Conservation (phyloP, 2,329 filamentous ascomycete genomes). For the Sclerotinia sclerotiorum region DNA sequence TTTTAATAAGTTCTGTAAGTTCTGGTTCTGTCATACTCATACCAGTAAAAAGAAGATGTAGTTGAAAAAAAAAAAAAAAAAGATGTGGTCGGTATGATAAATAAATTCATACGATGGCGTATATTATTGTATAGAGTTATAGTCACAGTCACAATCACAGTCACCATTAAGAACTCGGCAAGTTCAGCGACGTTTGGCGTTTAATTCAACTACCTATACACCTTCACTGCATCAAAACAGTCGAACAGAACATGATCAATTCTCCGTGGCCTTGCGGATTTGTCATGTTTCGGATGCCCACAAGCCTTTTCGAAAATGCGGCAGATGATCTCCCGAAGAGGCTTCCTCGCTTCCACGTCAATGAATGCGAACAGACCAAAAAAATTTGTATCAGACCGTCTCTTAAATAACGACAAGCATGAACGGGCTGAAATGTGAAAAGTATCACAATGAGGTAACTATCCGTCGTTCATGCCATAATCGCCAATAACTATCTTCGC, state of each 20-base stretch:
- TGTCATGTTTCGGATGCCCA: conserved; percentile 24
- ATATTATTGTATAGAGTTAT: neutral
- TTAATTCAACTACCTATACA: neutral
- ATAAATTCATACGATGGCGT: conserved; percentile 16
- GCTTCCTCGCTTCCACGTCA: conserved; percentile 20
- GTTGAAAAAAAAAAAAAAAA: too few relatives aligned
- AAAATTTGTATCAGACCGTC: neutral
- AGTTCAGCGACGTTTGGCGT: conserved; percentile 9
- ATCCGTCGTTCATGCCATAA: conserved; percentile 15
- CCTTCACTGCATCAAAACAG: conserved; percentile 9
- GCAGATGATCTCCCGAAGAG: conserved; percentile 33
- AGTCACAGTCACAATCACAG: neutral
- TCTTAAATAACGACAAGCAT: conserved; percentile 9
- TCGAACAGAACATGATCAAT: conserved; percentile 19
- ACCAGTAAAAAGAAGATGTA: neutral
- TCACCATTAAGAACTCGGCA: conserved; percentile 10
- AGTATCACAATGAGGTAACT: conserved; percentile 19
- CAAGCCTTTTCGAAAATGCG: conserved; percentile 26
- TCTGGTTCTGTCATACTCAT: neutral
- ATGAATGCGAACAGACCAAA: conserved; percentile 18
- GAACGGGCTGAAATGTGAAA: conserved; percentile 14
- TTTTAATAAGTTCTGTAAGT: neutral
- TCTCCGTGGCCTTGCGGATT: conserved; percentile 18
- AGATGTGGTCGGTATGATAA: neutral
- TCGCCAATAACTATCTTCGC: neutral